A percentile compares a stretch with the other conserved stretches of the same genome.
phyloP scores from a whole-genome alignment of 2,329 filamentous ascomycete species.

The Botrytis hyacinthi region DNA sequence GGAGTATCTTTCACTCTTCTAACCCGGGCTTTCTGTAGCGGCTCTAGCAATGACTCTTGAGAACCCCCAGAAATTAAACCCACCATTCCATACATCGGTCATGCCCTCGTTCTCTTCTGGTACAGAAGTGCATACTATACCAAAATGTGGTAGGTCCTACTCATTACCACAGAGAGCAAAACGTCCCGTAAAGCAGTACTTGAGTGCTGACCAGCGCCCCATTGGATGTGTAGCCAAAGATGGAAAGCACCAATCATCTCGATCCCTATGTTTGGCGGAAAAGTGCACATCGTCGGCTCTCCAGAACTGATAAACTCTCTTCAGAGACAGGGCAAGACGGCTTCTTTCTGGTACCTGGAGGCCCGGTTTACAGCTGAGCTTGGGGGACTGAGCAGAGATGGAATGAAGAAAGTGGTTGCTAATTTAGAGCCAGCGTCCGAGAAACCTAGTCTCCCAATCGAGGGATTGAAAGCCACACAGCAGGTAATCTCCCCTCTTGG shows the following conservation, averaged over 20 bases:
- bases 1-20: neutral
- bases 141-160: neutral
- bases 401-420: neutral
- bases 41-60: neutral
- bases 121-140: slow-evolving; percentile 12
- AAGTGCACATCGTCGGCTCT: neutral
- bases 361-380: neutral
- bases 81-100: slow-evolving; percentile 11
- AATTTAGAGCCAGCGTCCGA: neutral
- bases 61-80: neutral
- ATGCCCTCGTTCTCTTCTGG: slow-evolving; percentile 9
- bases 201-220: neutral
- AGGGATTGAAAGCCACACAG: slow-evolving; percentile 6
- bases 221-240: neutral
- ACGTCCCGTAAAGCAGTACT: neutral
- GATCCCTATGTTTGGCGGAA: slow-evolving; percentile 10
- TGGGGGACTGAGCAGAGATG: neutral
- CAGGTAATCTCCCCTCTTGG: neutral
- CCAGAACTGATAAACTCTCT: slow-evolving; percentile 4
- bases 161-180: too few relatives aligned
- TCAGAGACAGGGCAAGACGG: neutral
- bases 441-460: neutral
- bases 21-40: neutral
- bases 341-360: slow-evolving; percentile 9
- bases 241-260: slow-evolving; percentile 10